Percentiles rank a stretch among this genome's conserved stretches.
These are phyloP conservation scores for Paraphaeosphaeria sporulosa DNA, from an alignment of 2,329 filamentous ascomycete genomes.

Conservation along the genomic window DNA sequence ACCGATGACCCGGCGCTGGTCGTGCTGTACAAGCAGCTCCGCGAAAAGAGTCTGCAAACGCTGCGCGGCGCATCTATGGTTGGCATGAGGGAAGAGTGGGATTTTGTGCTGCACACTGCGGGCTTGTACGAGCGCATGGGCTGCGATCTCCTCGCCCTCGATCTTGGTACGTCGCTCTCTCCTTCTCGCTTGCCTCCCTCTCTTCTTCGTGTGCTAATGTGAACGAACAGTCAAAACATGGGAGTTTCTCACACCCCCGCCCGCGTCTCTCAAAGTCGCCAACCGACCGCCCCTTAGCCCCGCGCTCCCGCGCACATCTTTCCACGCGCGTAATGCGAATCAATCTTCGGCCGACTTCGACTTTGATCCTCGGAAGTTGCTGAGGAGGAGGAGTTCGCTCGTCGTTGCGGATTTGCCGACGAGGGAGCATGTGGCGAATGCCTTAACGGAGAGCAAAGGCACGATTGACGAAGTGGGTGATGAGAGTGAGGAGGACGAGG, in stretches of 20 bases:
- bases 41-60: conserved; percentile 82
- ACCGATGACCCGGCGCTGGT: conserved; percentile 91
- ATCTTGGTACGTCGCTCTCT: conserved; percentile 66
- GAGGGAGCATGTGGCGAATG: conserved; percentile 31
- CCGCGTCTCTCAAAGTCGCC: conserved; percentile 44
- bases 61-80: conserved; percentile 85
- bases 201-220: background rate
- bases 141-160: conserved; percentile 86
- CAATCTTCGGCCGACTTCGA: conserved; percentile 40
- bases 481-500: conserved; percentile 23
- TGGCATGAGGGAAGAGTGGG: conserved; percentile 81
- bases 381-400: conserved; percentile 76
- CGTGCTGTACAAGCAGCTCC: conserved; percentile 84
- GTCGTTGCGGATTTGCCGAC: conserved; percentile 77
- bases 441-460: conserved; percentile 24
- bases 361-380: conserved; percentile 70
- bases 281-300: conserved; percentile 36
- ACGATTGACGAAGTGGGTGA: conserved; percentile 29
- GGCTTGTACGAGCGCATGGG: conserved; percentile 89
- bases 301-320: conserved; percentile 34
- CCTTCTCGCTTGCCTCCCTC: conserved; percentile 23
- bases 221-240: conserved; percentile 71
- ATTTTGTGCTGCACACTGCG: conserved; percentile 87
- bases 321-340: conserved; percentile 27
- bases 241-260: conserved; percentile 68